These are phyloP conservation scores for Linnemannia schmuckeri DNA, from an alignment of 192 early-diverging fungal genomes.

Conservation along the genomic window DNA sequence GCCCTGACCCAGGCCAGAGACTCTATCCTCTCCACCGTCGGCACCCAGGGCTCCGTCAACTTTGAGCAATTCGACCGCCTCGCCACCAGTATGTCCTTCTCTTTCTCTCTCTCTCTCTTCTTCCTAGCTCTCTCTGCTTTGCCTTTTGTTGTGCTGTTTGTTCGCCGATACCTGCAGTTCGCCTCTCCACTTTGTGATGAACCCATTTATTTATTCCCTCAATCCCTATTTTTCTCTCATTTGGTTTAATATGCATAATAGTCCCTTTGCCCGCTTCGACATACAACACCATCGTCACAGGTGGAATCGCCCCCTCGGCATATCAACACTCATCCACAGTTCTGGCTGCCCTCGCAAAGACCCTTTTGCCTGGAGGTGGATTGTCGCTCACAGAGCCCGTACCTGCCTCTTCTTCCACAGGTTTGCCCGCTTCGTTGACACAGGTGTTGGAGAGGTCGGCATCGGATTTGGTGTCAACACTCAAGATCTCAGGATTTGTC, in stretches of 20 bases:
- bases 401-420: conserved; percentile 58
- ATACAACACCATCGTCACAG: conserved; percentile 74
- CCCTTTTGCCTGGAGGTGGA: conserved; percentile 77
- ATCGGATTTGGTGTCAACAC: conserved; percentile 71
- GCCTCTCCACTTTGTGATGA: neutral
- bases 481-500: conserved; percentile 91
- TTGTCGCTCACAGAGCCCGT: conserved; percentile 81
- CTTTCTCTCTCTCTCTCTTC: neutral
- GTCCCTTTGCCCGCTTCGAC: conserved; percentile 67
- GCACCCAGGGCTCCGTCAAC: conserved; percentile 68
- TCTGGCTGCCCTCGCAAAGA: conserved; percentile 70
- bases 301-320: conserved; percentile 64
- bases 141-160: neutral
- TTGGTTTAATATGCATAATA: conserved; percentile 41
- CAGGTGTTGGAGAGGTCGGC: conserved; percentile 68
- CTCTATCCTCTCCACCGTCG: conserved; percentile 60
- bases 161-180: neutral
- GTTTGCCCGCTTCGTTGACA: conserved; percentile 52
- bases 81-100: conserved; percentile 58
- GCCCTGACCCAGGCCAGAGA: conserved; percentile 61
- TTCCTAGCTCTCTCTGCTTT: neutral
- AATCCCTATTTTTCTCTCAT: conserved; percentile 52
- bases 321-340: conserved; percentile 74
- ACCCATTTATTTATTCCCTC: neutral
- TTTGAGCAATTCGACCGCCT: conserved; percentile 93